phyloP scores from a whole-genome alignment of 768 basidiomycete genomes.

The Xerocomellus chrysenteron region DNA sequence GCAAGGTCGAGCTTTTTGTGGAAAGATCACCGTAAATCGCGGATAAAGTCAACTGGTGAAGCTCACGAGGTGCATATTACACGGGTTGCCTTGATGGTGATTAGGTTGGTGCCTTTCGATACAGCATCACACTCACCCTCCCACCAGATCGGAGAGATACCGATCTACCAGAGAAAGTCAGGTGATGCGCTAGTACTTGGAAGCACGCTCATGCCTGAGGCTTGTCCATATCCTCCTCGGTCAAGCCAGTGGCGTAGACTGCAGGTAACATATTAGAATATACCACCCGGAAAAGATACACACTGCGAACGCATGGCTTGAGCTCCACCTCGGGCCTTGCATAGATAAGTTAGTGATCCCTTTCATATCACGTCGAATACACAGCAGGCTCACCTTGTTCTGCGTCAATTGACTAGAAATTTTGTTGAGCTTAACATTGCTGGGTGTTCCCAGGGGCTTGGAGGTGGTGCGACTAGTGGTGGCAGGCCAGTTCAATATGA shows the following conservation, averaged over 20 bases:
- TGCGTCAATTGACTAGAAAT: conserved; percentile 74
- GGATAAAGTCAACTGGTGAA: neutral
- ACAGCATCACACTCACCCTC: conserved; percentile 53
- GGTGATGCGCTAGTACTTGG: neutral
- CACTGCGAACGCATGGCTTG: conserved; percentile 77
- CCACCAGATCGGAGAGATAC: conserved; percentile 90
- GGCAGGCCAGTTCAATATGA: neutral
- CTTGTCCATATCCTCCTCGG: conserved; percentile 79
- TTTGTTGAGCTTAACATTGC: conserved; percentile 63
- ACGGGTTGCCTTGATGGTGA: conserved; percentile 66
- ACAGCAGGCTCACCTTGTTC: conserved; percentile 56
- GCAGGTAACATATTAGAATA: neutral
- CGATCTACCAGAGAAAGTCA: conserved; percentile 51
- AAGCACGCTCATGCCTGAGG: conserved; percentile 56
- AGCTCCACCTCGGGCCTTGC: conserved; percentile 64
- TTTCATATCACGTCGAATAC: neutral
- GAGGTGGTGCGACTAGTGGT: conserved; percentile 20
- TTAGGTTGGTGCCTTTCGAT: neutral
- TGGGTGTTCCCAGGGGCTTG: conserved; percentile 22
- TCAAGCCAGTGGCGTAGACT: conserved; percentile 77
- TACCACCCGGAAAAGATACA: neutral
- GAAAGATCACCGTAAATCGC: conserved; percentile 1
- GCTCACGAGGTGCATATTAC: conserved; percentile 76
- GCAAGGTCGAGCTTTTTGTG: conserved; percentile 68
- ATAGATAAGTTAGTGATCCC: neutral